Conservation (phyloP, 768 basidiomycete genomes). For the Hortiboletus campestris region DNA sequence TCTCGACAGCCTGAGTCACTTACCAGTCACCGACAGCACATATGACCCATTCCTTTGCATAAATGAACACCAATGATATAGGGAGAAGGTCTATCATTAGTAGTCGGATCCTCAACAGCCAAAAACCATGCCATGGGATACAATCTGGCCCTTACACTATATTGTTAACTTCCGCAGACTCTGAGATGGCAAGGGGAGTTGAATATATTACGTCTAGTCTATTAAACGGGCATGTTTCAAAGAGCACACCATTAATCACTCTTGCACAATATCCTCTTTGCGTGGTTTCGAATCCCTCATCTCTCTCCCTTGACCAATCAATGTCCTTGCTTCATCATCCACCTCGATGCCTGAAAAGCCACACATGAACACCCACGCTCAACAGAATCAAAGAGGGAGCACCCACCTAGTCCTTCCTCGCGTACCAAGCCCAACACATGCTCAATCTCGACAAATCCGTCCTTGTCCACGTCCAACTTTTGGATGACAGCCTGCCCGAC, state of each 20-base stretch:
- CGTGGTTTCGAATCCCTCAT: slow-evolving; percentile 77
- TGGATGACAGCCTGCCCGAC: slow-evolving; percentile 83
- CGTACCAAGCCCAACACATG: slow-evolving; percentile 88
- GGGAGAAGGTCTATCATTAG: no score
- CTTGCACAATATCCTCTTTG: slow-evolving; percentile 94
- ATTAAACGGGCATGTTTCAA: slow-evolving; percentile 6
- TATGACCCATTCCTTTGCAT: no score
- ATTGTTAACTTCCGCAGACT: no score
- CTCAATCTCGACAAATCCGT: slow-evolving; percentile 93
- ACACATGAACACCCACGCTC: neutral
- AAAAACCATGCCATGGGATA: no score
- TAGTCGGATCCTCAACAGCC: no score
- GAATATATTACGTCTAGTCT: slow-evolving; percentile 10
- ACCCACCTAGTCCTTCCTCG: slow-evolving; percentile 80
- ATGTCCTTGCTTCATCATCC: slow-evolving; percentile 78
- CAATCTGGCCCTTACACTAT: no score
- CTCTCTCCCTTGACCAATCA: slow-evolving; percentile 83
- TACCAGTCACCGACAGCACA: no score
- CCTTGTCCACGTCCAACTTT: slow-evolving; percentile 94
- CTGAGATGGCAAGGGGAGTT: neutral
- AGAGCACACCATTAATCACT: slow-evolving; percentile 36
- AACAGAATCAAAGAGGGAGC: neutral
- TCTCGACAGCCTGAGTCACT: no score
- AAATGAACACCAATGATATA: no score
- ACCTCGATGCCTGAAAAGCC: slow-evolving; percentile 65